These are phyloP conservation scores for Beauveria australis DNA, from an alignment of 2,329 filamentous ascomycete genomes.

Conservation along the genomic window DNA sequence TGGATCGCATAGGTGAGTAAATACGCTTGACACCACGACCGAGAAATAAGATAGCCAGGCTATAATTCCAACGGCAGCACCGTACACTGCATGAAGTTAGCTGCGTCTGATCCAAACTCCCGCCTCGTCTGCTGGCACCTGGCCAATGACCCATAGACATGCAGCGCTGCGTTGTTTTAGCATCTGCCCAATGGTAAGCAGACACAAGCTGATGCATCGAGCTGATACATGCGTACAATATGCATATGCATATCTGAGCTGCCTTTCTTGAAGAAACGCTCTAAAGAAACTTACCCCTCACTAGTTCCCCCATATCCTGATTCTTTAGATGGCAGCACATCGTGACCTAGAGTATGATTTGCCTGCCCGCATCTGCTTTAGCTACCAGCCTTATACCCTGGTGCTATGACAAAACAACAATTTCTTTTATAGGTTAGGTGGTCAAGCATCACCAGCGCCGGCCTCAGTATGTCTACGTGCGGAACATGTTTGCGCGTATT, in stretches of 20 bases:
- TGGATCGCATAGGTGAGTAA: too few relatives aligned
- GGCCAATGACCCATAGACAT: too few relatives aligned
- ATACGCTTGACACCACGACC: too few relatives aligned
- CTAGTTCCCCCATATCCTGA: neutral
- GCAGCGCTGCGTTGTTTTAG: too few relatives aligned
- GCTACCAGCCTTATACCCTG: neutral
- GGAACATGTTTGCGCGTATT: neutral
- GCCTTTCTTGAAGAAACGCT: neutral
- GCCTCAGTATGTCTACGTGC: neutral
- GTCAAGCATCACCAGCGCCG: too few relatives aligned
- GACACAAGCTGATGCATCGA: neutral
- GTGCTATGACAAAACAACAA: neutral
- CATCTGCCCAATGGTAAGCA: neutral
- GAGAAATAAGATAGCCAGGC: too few relatives aligned
- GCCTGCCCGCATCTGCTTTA: neutral
- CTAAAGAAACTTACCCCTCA: neutral
- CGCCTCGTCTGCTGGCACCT: too few relatives aligned
- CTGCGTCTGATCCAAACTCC: too few relatives aligned
- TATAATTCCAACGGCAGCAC: too few relatives aligned
- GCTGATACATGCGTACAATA: neutral
- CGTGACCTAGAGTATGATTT: neutral
- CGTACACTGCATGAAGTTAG: too few relatives aligned
- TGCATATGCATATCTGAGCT: neutral
- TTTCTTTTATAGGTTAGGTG: too few relatives aligned
- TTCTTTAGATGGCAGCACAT: neutral